Evolutionary conservation across 306 rosid species (phyloP).

Genomic region (Trifolium repens): DNA sequence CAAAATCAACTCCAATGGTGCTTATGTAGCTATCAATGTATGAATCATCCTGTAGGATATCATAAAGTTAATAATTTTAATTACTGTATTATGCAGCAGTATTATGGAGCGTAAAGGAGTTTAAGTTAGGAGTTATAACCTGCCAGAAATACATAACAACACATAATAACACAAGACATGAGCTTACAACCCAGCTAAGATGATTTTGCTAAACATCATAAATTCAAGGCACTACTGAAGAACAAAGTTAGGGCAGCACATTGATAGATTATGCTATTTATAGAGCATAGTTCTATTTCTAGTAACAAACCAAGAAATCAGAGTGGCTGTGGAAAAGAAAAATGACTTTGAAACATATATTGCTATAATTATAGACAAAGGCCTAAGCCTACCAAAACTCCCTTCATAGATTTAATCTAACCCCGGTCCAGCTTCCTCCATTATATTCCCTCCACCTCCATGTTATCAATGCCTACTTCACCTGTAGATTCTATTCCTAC

Average conservation of each 20-base stretch:
- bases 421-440: neutral
- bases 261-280: neutral
- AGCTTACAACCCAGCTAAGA: conserved; percentile 20
- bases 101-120: conserved; percentile 9
- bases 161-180: conserved; percentile 3
- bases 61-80: conserved; percentile 26
- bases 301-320: neutral
- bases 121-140: neutral
- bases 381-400: neutral
- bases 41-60: conserved; percentile 79
- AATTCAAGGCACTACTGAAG: conserved; percentile 10
- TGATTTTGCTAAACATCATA: neutral
- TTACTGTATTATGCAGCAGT: conserved; percentile 27
- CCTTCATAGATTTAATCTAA: neutral
- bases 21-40: conserved; percentile 98
- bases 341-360: neutral
- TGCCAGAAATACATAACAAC: conserved; percentile 4
- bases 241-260: conserved; percentile 2
- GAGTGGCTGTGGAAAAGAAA: neutral
- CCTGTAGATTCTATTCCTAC: neutral
- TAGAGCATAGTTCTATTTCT: neutral
- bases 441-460: neutral
- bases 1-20: conserved; percentile 99
- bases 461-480: neutral
- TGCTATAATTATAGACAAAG: neutral